phyloP scores from a whole-genome alignment of 2,329 filamentous ascomycete species.

The Monilinia aucupariae region DNA sequence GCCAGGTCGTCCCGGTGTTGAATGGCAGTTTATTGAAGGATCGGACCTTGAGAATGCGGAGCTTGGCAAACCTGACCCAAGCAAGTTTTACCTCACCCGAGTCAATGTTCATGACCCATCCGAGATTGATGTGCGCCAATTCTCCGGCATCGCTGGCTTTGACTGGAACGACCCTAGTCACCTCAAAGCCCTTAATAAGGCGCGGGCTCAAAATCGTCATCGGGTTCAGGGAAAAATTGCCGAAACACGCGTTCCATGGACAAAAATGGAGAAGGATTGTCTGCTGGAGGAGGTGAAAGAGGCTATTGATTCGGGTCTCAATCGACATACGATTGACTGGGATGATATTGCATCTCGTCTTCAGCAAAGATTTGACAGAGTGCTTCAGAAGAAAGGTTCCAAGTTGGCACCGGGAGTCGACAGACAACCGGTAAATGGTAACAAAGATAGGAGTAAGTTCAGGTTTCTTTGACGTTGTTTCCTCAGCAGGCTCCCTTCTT shows the following conservation, averaged over 20 bases:
- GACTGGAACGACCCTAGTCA: slow-evolving; percentile 1
- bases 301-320: not conserved
- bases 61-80: not conserved
- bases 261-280: not conserved
- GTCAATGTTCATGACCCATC: not conserved
- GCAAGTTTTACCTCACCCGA: slow-evolving; percentile 10
- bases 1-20: slow-evolving; percentile 1
- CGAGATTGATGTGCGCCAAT: slow-evolving; percentile 4
- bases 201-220: not conserved
- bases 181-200: not conserved
- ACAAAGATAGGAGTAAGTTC: not conserved
- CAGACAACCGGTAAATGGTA: not conserved
- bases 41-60: not conserved
- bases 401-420: slow-evolving; percentile 8
- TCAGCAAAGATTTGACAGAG: not conserved
- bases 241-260: slow-evolving; percentile 8
- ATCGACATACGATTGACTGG: not conserved
- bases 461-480: not conserved
- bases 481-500: not conserved
- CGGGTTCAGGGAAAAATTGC: not conserved
- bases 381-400: not conserved
- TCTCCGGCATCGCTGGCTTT: not conserved
- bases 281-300: not conserved
- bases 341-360: slow-evolving; percentile 1
- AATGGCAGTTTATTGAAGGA: slow-evolving; percentile 3